Conservation (phyloP, 495 filamentous ascomycete genomes). For the Penicillium salamii region DNA sequence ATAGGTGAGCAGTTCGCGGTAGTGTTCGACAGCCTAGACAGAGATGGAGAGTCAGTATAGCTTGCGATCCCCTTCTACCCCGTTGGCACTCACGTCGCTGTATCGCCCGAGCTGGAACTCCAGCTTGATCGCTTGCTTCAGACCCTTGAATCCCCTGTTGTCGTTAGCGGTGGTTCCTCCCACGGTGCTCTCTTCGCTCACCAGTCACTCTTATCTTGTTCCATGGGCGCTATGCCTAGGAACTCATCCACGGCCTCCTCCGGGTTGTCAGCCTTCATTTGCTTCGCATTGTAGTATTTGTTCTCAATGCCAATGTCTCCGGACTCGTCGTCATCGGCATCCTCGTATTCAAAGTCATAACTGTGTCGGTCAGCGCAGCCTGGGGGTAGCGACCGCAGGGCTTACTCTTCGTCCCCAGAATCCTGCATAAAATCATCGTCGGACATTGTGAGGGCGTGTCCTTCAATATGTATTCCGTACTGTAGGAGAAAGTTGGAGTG, state of each 20-base stretch:
- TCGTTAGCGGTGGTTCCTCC: conserved; percentile 21
- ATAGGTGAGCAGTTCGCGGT: conserved; percentile 91
- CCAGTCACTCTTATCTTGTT: conserved; percentile 93
- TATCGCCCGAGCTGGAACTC: conserved; percentile 88
- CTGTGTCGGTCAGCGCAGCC: conserved; percentile 39
- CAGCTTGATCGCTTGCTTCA: conserved; percentile 97
- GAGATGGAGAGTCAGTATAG: conserved; percentile 9
- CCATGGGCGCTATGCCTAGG: conserved; percentile 75
- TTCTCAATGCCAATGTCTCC: conserved; percentile 96
- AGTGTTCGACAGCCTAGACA: conserved; percentile 85
- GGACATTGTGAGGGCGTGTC: conserved; percentile 60
- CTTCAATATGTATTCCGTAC: not conserved
- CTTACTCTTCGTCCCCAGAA: conserved; percentile 80
- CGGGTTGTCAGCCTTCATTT: conserved; percentile 83
- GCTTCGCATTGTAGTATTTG: conserved; percentile 99
- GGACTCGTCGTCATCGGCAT: conserved; percentile 82
- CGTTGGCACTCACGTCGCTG: conserved; percentile 60
- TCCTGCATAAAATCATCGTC: conserved; percentile 99
- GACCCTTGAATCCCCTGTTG: conserved; percentile 84
- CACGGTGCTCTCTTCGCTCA: no score
- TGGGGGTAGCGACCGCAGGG: conserved; percentile 5
- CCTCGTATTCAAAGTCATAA: conserved; percentile 97
- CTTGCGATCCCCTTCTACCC: no score
- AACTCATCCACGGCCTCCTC: conserved; percentile 92
- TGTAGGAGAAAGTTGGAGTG: not conserved